Evolutionary conservation across 1,284 basidiomycete genomes (phyloP).

Genomic region (Ceratobasidium sp.): DNA sequence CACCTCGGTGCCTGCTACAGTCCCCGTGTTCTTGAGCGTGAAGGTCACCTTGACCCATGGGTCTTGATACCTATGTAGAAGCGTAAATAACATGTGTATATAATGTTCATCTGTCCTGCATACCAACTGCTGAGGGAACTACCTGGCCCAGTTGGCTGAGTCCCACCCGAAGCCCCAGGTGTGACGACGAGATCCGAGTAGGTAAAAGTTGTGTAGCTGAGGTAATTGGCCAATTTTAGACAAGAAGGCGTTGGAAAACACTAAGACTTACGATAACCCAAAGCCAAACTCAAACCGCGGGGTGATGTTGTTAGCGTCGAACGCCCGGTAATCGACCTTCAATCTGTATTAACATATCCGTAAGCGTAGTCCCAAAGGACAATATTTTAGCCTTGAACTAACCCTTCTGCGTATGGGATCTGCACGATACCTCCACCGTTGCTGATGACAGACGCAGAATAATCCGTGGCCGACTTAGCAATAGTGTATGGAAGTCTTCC

Average conservation of each 20-base stretch:
- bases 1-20: constrained; percentile 48
- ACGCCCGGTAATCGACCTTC: constrained; percentile 66
- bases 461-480: constrained; percentile 62
- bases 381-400: constrained; percentile 28
- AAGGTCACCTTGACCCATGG: constrained; percentile 47
- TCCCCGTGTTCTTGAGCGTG: constrained; percentile 47
- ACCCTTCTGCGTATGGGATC: constrained; percentile 61
- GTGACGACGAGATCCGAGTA: constrained; percentile 51
- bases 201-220: constrained; percentile 60
- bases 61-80: constrained; percentile 43
- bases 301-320: constrained; percentile 64
- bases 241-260: neutral
- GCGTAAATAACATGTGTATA: neutral
- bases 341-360: constrained; percentile 50
- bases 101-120: neutral
- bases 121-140: constrained; percentile 46
- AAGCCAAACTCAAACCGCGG: constrained; percentile 78
- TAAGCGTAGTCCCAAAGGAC: constrained; percentile 38
- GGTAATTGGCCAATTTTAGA: neutral
- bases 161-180: constrained; percentile 42
- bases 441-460: constrained; percentile 50
- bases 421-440: constrained; percentile 50
- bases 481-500: constrained; percentile 61
- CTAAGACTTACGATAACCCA: constrained; percentile 58
- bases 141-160: constrained; percentile 43